Evolutionary conservation across 179 eudicot genomes (phyloP).

Genomic region (Spergularia azorica): DNA sequence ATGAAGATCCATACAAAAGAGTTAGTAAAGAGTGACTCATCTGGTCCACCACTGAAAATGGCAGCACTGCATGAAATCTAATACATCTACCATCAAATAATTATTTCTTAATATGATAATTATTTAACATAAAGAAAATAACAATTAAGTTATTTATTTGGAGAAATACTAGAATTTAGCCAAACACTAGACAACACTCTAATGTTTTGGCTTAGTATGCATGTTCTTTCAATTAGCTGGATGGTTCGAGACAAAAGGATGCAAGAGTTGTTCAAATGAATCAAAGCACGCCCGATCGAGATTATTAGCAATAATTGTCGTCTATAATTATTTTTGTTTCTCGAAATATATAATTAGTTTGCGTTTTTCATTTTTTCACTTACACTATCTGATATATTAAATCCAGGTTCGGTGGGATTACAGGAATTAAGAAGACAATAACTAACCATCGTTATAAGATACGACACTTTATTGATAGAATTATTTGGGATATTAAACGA

Average conservation of each 20-base stretch:
- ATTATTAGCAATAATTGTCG: conserved; percentile 8
- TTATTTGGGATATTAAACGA: no score
- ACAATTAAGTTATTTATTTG: neutral
- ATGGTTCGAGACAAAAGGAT: conserved; percentile 30
- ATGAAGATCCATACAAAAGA: conserved; percentile 24
- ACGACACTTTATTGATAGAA: no score
- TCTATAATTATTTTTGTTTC: neutral
- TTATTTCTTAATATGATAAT: no score
- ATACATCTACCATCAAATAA: neutral
- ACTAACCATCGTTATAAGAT: no score
- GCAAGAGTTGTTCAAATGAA: conserved; percentile 33
- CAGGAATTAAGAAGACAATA: no score
- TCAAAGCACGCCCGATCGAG: conserved; percentile 17
- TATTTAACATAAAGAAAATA: neutral
- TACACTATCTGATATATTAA: no score
- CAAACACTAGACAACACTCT: conserved; percentile 29
- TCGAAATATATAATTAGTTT: neutral
- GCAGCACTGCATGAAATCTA: conserved; percentile 26
- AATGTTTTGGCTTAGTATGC: conserved; percentile 30
- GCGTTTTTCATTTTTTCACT: no score
- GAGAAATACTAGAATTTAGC: conserved; percentile 10
- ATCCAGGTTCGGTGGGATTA: no score
- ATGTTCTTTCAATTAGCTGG: conserved; percentile 33
- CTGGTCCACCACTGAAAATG: conserved; percentile 34
- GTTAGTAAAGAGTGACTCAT: conserved; percentile 27